These are phyloP conservation scores for Hyaloperonospora brassicae DNA, from an alignment of 352 stramenopile genomes.

Conservation along the genomic window DNA sequence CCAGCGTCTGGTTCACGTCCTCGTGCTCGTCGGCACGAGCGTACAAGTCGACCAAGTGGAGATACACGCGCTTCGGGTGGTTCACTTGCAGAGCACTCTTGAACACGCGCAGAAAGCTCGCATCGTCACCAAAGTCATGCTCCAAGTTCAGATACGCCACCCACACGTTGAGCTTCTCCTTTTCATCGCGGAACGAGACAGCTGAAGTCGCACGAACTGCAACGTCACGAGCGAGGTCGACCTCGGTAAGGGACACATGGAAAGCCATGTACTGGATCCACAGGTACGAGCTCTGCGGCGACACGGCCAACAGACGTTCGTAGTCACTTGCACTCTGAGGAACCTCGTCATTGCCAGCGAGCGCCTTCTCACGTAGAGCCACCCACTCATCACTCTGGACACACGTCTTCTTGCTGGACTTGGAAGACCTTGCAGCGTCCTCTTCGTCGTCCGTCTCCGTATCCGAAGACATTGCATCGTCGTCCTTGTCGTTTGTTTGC, in stretches of 20 bases:
- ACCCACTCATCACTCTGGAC: constrained; percentile 92
- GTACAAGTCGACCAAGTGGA: constrained; percentile 92
- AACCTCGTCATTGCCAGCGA: constrained; percentile 88
- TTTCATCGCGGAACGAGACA: constrained; percentile 93
- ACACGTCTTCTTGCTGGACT: constrained; percentile 86
- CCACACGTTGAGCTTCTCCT: constrained; percentile 97
- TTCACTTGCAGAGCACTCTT: constrained; percentile 90
- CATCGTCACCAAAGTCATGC: constrained; percentile 91
- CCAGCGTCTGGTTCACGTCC: constrained; percentile 64
- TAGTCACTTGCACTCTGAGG: constrained; percentile 92
- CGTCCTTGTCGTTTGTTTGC: constrained; percentile 35
- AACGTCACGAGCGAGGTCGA: constrained; percentile 89
- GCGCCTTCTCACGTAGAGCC: constrained; percentile 87
- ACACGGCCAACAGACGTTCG: constrained; percentile 90
- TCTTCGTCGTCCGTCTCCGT: constrained; percentile 42
- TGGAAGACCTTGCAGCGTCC: constrained; percentile 59
- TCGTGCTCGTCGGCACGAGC: constrained; percentile 53
- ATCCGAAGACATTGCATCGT: constrained; percentile 44
- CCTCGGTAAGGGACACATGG: constrained; percentile 92
- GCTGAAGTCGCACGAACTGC: constrained; percentile 88
- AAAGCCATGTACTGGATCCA: constrained; percentile 99
- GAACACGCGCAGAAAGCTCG: constrained; percentile 86
- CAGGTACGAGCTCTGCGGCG: constrained; percentile 91
- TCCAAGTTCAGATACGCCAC: constrained; percentile 93
- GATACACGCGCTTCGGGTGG: constrained; percentile 92